Evolutionary conservation across 2,329 filamentous ascomycete genomes (phyloP), one percentile per base, ranked within the genome.

Genomic region (Pseudogymnoascus sp.): DNA sequence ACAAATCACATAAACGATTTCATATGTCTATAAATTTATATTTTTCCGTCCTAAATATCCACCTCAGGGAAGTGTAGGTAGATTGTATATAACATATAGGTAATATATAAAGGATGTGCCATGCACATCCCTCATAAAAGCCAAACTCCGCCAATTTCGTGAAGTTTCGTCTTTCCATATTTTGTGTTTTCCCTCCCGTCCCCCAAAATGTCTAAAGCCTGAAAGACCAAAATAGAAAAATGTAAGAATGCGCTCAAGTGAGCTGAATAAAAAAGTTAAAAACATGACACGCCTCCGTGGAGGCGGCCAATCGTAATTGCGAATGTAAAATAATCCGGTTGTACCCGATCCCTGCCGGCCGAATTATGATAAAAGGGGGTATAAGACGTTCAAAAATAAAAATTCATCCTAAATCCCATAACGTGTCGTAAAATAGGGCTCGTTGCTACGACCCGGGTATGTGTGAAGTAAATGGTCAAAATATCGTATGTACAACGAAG

Each of bases 301-400:
- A 29, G 41, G 41, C 24, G 41, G 13, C 41, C 41, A 47, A 13
- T 29, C 41, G 41, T 29, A 47, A 15, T 31, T 17, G 24, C 41
- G 41, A 47, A 47, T 29, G 41, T 47, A 47, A 47, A 47, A 47
- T 21, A 47, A 47, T 47, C 41, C 41, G 41, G 41, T 15, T 8
- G 7, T 47, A 4, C 13, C 41, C 41, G 41, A 47, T 29, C 41
- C 41, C 24, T 47, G 41, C 41, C 41, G 41, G 41, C 41, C 41
- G 41, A 29, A 47, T 47, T 47, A 29, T 15, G 24, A 47, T 29
- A 6, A 47, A 47, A 17, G 24, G 11, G 41, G 41, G 41, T 47
- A 47, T 47, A 47, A 47, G 41, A 47, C 41, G 41, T 47, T 15
- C 39, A 41, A 47, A 47, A 47, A 29, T 29, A 47, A 47, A 47